Conservation (phyloP, 371 early-diverging fungal species). For the Paraphysoderma sedebokerense region DNA sequence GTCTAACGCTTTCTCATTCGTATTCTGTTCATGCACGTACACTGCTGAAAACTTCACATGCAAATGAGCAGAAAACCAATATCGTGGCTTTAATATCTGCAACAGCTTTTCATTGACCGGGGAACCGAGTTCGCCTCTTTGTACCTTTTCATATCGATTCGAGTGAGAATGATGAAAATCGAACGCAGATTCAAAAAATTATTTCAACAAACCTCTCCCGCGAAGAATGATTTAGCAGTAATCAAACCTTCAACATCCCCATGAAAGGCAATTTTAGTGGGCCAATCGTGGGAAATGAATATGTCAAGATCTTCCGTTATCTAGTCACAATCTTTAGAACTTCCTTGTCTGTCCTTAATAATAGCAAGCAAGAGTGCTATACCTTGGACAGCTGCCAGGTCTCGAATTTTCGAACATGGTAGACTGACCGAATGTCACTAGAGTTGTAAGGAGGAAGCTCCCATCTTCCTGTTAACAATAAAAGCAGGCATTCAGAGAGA, state of each 20-base stretch:
- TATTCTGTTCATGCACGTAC: conserved; percentile 24
- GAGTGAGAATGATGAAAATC: background rate
- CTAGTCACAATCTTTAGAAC: no score
- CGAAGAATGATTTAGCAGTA: conserved; percentile 45
- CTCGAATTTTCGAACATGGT: conserved; percentile 77
- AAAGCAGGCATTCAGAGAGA: no score
- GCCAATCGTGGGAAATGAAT: conserved; percentile 95
- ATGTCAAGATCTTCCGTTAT: no score
- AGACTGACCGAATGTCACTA: conserved; percentile 37
- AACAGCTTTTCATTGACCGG: conserved; percentile 45
- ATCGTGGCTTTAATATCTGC: conserved; percentile 47
- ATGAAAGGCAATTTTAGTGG: conserved; percentile 56
- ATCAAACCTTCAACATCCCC: conserved; percentile 51
- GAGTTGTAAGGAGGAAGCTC: conserved; percentile 59
- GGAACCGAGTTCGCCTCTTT: conserved; percentile 64
- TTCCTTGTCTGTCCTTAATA: background rate
- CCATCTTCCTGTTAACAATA: conserved; percentile 61
- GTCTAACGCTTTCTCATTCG: conserved; percentile 8
- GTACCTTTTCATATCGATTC: no score
- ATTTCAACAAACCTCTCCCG: conserved; percentile 35
- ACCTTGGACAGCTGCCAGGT: background rate
- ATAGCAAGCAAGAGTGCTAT: background rate
- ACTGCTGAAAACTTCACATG: conserved; percentile 78
- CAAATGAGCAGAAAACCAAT: conserved; percentile 83
- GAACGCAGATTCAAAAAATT: background rate